Base-by-base conservation (phyloP, 495 filamentous ascomycete species). In the Entonaema liquescens region DNA sequence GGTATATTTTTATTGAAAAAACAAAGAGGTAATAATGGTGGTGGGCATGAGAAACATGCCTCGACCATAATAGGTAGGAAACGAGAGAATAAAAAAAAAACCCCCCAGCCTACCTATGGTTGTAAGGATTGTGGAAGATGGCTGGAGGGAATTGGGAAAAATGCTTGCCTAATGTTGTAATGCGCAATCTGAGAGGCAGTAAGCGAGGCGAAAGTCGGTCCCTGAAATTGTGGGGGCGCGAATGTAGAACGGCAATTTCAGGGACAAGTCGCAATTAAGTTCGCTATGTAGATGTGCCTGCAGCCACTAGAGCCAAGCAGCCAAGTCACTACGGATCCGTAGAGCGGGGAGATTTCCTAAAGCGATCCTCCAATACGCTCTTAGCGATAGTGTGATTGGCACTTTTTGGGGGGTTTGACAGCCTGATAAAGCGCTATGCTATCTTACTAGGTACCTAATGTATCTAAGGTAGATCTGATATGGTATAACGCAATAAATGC, bases 211-310 rank as follows among this genome's bases (percentile, higher is more conserved):
- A 59, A 40, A 49, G 11, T 21, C 47, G 19, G 61, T 65, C 58
- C 59, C 65, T 65, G 60, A 52, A 65, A 58, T 13, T 40, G 70
- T 68, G 70, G 70, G 65, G 70, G 56, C 57, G 28, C 47, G 23
- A 58, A 35, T 56, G 56, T 35, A 72, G 62, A 74, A 74, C 33
- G 71, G 71, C 59, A 74, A 70, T 70, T 49, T 26, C 58, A 55
- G 35, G 47, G 52, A 60, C 71, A 55, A 74, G 67, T 74, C 71
- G 67, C 62, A 74, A 74, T 74, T 61, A 73, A 68, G 49, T 40
- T 9, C 42, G 17, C 42, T 23, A 12, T 12, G 29, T 38, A 47
- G 35, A 35, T 44, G 29, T 50, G 47, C 21, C 38, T 33, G 29
- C 23, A 64, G 61, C 31, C 31, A 33, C 5, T 33, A 33, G 7